Evolutionary conservation across 257 asterid species (phyloP), one percentile per base, ranked within the genome.

Genomic region (Parsonsia alboflavescens): DNA sequence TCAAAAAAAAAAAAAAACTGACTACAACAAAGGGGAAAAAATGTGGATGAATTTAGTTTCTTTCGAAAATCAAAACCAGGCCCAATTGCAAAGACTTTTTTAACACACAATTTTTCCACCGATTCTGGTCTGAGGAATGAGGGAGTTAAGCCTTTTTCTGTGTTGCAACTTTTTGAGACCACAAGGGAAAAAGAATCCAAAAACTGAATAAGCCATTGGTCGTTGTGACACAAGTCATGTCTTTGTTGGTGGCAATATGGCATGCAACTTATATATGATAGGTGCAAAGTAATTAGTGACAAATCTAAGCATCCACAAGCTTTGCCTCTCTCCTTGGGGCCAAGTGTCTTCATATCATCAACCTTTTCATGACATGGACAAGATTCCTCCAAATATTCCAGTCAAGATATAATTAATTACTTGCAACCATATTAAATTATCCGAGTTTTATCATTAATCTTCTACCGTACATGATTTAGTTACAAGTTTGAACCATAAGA

Each of bases 91-190:
- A n/a, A 42, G 9, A 42, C 46, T 2, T 42, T n/a, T 42, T 42
- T 5, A 42, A 42, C 46, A 42, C 1, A 19, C 1, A 53, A 21
- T 6, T 6, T 54, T n/a, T n/a, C 28, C 19, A 49, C 26, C 28
- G 21, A 6, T 54, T 54, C 28, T n/a, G 24, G 42, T 21, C 10
- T 68, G 39, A 2, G 53, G 9, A 61, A 19, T 8, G 19, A 28
- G 4, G 70, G 3, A 33, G 39, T 33, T 33, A 16, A 66, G 61
- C 22, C 41, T 61, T 74, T 74, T 21, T 24, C 7, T 24, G 17
- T 80, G 79, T 71, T 52, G 67, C 42, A 62, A 76, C 76, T 73
- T 80, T 76, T 48, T 67, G 73, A 74, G 81, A 80, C 80, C 80
- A 44, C 22, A 26, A 10, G 22, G 15, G 39, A 33, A 74, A 33